Conservation (phyloP, 2,329 filamentous ascomycete species). For the Coccinonectria pachysandricola region DNA sequence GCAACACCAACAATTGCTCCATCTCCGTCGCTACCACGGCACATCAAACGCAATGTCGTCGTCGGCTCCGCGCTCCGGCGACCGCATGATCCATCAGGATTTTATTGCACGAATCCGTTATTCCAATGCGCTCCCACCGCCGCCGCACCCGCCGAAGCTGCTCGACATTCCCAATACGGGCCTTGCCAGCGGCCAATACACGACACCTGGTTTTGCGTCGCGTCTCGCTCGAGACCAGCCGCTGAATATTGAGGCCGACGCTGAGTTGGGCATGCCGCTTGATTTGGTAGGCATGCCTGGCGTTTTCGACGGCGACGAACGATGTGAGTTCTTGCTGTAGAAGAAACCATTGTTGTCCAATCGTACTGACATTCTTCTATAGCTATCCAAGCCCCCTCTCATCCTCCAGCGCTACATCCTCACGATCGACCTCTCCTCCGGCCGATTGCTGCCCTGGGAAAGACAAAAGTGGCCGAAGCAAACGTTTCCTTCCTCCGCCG, state of each 20-base stretch:
- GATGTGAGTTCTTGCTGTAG: constrained; percentile 65
- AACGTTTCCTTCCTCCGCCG: constrained; percentile 88
- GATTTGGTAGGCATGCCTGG: constrained; percentile 91
- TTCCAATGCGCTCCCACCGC: constrained; percentile 89
- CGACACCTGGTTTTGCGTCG: constrained; percentile 80
- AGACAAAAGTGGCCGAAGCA: constrained; percentile 64
- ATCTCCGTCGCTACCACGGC: constrained; percentile 5
- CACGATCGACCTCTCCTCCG: constrained; percentile 77
- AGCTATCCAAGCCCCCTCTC: constrained; percentile 75
- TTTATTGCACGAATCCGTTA: constrained; percentile 95
- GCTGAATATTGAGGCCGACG: constrained; percentile 93
- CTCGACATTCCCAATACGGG: constrained; percentile 94
- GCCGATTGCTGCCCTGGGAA: constrained; percentile 74
- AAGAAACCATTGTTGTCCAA: too few species aligned
- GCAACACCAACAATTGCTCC: constrained; percentile 1
- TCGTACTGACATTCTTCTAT: too few species aligned
- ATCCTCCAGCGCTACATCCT: constrained; percentile 63
- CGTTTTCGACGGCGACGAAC: constrained; percentile 90
- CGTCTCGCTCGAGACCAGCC: constrained; percentile 84
- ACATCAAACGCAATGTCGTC: constrained; percentile 11
- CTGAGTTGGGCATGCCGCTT: constrained; percentile 94
- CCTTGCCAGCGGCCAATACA: constrained; percentile 77
- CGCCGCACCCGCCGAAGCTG: constrained; percentile 89
- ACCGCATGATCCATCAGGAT: constrained; percentile 73
- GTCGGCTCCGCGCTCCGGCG: constrained; percentile 30